Conservation (phyloP, 495 filamentous ascomycete genomes). For the Penicillium odoratum region DNA sequence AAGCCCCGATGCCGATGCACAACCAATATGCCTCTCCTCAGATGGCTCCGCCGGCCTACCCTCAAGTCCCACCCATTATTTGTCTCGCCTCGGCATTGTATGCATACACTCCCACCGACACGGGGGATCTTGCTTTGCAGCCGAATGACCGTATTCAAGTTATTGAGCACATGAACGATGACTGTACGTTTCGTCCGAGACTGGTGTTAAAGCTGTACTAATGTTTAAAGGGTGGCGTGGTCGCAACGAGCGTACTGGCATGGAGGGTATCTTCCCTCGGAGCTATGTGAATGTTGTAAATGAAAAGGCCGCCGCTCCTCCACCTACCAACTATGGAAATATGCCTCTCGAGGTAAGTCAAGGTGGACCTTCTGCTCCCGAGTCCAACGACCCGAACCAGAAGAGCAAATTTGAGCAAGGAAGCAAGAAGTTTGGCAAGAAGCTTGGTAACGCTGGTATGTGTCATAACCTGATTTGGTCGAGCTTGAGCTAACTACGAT, state of each 20-base stretch:
- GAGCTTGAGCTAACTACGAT: conserved; percentile 9
- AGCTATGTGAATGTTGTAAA: conserved; percentile 73
- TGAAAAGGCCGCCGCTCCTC: conserved; percentile 38
- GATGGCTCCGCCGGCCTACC: conserved; percentile 50
- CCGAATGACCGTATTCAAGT: conserved; percentile 77
- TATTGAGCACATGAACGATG: conserved; percentile 86
- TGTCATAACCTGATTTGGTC: conserved; percentile 3
- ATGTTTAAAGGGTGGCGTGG: conserved; percentile 68
- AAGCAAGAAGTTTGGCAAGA: conserved; percentile 60
- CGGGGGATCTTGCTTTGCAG: conserved; percentile 74
- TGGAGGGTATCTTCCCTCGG: conserved; percentile 88
- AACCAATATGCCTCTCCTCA: conserved; percentile 49
- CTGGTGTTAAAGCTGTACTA: conserved; percentile 14
- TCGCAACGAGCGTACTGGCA: conserved; percentile 71
- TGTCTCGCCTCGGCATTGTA: conserved; percentile 79
- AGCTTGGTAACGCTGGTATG: conserved; percentile 57
- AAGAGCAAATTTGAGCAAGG: conserved; percentile 53
- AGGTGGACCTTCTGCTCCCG: conserved; percentile 29
- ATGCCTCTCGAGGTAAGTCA: conserved; percentile 55
- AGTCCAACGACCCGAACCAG: conserved; percentile 29
- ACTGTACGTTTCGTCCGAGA: conserved; percentile 59
- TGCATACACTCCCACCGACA: conserved; percentile 73
- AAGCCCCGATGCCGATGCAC: conserved; percentile 50
- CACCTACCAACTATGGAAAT: conserved; percentile 51
- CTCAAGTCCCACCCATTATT: conserved; percentile 58